Percentiles rank a stretch among this genome's conserved stretches.
Conservation (phyloP, 2,329 filamentous ascomycete species). For the Colletotrichum sp. region DNA sequence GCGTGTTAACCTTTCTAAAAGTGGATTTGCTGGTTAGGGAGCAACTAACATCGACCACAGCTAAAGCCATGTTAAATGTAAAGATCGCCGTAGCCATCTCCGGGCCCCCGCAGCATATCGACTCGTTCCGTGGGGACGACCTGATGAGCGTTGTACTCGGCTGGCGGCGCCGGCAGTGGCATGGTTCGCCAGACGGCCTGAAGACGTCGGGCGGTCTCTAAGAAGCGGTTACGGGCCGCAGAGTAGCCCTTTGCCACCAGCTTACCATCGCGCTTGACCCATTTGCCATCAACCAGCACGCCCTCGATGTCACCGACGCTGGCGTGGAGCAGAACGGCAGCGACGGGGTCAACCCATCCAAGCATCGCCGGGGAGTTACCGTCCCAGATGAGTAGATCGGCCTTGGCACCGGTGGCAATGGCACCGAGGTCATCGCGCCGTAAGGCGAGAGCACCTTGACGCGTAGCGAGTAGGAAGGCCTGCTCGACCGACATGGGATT, state of each 20-base stretch:
- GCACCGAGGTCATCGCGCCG: conserved; percentile 56
- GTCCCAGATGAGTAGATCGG: conserved; percentile 58
- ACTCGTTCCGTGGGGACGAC: too few relatives aligned
- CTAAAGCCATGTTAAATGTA: too few relatives aligned
- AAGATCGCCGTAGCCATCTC: too few relatives aligned
- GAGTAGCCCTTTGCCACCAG: conserved; percentile 24
- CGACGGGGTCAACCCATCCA: conserved; percentile 59
- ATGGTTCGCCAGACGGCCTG: too few relatives aligned
- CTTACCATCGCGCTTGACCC: conserved; percentile 48
- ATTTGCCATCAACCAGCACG: conserved; percentile 54
- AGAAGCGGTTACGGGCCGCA: not conserved
- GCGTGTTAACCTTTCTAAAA: too few relatives aligned
- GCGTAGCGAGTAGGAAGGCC: conserved; percentile 60
- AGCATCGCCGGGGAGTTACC: conserved; percentile 51
- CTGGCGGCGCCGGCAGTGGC: too few relatives aligned
- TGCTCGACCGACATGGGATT: conserved; percentile 59
- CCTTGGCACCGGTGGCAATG: conserved; percentile 46
- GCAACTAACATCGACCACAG: too few relatives aligned
- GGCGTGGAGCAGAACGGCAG: conserved; percentile 59
- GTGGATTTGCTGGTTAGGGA: too few relatives aligned
- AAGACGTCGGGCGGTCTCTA: not conserved
- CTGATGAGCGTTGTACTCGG: too few relatives aligned
- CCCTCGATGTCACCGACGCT: conserved; percentile 56
- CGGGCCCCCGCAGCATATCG: too few relatives aligned
- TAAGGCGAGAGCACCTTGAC: conserved; percentile 55